Base-by-base conservation (phyloP, 306 rosid species). In the Morella rubra region DNA sequence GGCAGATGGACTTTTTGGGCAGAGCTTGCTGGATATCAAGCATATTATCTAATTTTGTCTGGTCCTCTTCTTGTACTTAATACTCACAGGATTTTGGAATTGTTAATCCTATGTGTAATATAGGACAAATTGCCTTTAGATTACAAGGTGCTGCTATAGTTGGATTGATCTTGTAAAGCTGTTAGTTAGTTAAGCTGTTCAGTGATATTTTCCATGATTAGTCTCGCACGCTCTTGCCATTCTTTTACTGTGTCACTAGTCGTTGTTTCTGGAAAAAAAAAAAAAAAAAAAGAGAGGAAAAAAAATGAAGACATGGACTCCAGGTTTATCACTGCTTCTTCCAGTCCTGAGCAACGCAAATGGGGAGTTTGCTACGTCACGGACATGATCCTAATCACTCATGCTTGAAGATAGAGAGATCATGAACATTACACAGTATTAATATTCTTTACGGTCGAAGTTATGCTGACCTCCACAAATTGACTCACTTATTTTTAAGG, bases 101-200 rank as follows among this genome's bases (percentile, higher is more conserved):
- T 66, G 71, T 67, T 51, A 8, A 62, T 82, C 79, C 49, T 82
- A 78, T 69, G 62, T 73, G 62, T 50, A 73, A 68, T 58, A 69
- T 50, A 61, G 62, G 8, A 68, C 71, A 71, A 67, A 68, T 73
- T 73, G 47, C 54, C 59, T 67, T 42, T 54, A 18, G 73, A 72
- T 79, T 55, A 56, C 72, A 64, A 58, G 5, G 4, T 55, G 16
- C 9, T 5, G 73, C 70, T 45, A 79, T 41, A 47, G 61, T 40
- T 66, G 52, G 79, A 58, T 46, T 61, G 73, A 46, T 13, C 41
- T 4, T 79, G 71, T 80, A 80, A 50, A 80, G 56, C 37, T 44
- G 69, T 58, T 73, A 55, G 82, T 42, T 10, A 8, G 3, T 42
- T 66, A 66, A 18, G 13, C 18, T 65, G 71, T 9, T 66, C 51